Base-by-base conservation (phyloP, 495 filamentous ascomycete genomes). In the Aspergillus nanangensis region DNA sequence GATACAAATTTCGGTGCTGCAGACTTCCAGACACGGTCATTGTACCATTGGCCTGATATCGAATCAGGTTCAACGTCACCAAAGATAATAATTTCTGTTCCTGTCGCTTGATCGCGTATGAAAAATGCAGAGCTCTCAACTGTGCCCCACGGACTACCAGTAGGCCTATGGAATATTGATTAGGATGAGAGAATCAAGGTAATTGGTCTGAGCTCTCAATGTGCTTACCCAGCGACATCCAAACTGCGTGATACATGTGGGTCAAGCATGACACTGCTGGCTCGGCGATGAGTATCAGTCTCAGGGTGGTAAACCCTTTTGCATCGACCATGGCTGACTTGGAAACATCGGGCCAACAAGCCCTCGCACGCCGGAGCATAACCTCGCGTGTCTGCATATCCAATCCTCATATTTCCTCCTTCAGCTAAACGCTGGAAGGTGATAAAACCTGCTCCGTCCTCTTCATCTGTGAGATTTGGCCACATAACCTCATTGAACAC, bases 401-500 rank as follows among this genome's bases (percentile, higher is more conserved):
- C 88, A 13, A 94, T 70, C 5, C 85, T 81, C 9, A 83, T 79
- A 36, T 89, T 88, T 9, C 90, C 90, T n/a, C 88, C 90, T 57
- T 95, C 88, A 2, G 84, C 79, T 17, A 98, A 69, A 20, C 93
- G 81, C 63, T 88, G 86, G 52, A 95, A 97, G 8, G 88, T 95
- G 22, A 97, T 79, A 5, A 98, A 71, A 2, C 94, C 94, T 19
- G 90, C 89, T 11, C 94, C 93, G 23, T 88, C 89, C 61, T 95
- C 90, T 69, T 98, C 94, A 64, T 97, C 90, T 1, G 90, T 93
- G 25, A 98, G 71, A 53, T 98, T 98, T 0, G 93, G 93, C 94
- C 94, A 98, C 41, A 98, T 94, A 35, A 96, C 65, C 58, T 96
- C 90, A 67, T 98, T 98, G 71, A 97, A 98, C 45, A 98, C 86